Evolutionary conservation across 345 rosid genomes (phyloP), one percentile per base, ranked within the genome.

Genomic region (Gynandropsis gynandra): DNA sequence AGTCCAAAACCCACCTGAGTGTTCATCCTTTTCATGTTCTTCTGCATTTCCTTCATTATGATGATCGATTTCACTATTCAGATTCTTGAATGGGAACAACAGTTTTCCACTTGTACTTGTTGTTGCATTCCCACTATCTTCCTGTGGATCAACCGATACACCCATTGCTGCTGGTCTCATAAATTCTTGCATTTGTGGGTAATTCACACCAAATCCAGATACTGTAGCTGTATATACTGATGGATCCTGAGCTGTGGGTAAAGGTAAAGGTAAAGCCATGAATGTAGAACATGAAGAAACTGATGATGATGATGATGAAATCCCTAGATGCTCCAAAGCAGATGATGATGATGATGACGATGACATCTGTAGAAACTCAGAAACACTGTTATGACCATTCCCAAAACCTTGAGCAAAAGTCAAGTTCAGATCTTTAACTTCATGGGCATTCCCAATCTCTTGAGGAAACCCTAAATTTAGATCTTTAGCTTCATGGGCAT

Each of bases 361-460:
- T n/a, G 69, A 42, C 1, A 56, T 50, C 53, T 79, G 86, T 42
- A 79, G 74, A 57, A 83, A 56, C 49, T 87, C 82, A 42, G 94
- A 62, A 54, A 77, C 67, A 37, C 10, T 47, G 3, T 64, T 74
- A 68, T 58, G 75, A 60, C 45, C 60, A 37, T 50, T 72, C 54
- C 16, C 61, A 55, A 55, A 55, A 14, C 65, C 62, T 56, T 80
- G 93, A 62, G 83, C 71, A 56, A 81, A 57, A 10, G 80, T 80
- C 51, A 82, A 62, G 85, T 77, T 90, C 47, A 90, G 93, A 72
- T 92, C 96, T 56, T 82, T 85, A 16, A 61, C 80, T 42, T 79
- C 76, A 10, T 68, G 72, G 48, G 54, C 21, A 40, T 47, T 53
- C 20, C 69, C 75, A 43, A 69, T 71, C 11, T 73, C 75, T 15